These are phyloP conservation scores for Salix koriyanagi DNA, from an alignment of 345 rosid species.

Conservation along the genomic window DNA sequence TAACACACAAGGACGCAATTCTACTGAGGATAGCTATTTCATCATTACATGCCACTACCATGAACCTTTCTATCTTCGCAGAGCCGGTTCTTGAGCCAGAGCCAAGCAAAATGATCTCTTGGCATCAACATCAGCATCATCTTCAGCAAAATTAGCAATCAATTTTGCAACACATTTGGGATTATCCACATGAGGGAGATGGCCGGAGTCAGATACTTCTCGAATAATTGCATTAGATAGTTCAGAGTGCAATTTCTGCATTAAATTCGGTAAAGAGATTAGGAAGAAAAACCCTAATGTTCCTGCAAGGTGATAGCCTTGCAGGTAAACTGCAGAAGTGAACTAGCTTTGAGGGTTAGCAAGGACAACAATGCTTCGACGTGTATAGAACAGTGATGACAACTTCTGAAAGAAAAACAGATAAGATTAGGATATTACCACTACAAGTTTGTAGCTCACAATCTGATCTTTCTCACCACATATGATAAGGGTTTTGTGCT, in stretches of 20 bases:
- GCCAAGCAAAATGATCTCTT: not conserved
- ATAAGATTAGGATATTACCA: conserved; percentile 43
- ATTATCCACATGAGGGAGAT: conserved; percentile 84
- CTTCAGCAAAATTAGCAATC: conserved; percentile 48
- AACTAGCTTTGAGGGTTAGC: not conserved
- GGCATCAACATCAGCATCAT: not conserved
- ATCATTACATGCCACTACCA: not conserved
- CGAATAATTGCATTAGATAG: conserved; percentile 54
- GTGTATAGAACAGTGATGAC: not conserved
- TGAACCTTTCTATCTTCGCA: not conserved
- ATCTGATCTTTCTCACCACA: conserved; percentile 94
- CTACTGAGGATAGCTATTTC: not conserved
- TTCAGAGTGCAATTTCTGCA: conserved; percentile 71
- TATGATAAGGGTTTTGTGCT: conserved; percentile 68
- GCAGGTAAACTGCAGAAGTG: not conserved
- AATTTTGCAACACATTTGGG: conserved; percentile 52
- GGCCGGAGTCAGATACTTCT: conserved; percentile 82
- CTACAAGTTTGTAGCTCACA: conserved; percentile 67
- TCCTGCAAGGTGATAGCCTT: not conserved
- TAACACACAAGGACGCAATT: not conserved
- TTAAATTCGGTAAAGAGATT: not conserved
- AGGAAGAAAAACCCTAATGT: not conserved
- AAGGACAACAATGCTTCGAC: not conserved
- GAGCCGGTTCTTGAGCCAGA: not conserved
- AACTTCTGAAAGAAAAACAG: not conserved